These are phyloP conservation scores for Entomortierella beljakovae DNA, from an alignment of 192 early-diverging fungal genomes.

Conservation along the genomic window DNA sequence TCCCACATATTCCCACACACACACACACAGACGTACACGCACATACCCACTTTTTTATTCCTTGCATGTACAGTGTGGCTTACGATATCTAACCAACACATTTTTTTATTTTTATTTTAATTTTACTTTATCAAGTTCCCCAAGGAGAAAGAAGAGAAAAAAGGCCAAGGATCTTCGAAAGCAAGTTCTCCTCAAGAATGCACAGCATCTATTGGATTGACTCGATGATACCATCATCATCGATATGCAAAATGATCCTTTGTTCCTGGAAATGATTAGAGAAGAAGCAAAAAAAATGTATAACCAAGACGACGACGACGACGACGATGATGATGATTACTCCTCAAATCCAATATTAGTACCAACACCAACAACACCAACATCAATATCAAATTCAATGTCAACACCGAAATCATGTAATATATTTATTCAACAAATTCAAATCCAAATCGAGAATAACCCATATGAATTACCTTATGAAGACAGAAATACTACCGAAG, in stretches of 20 bases:
- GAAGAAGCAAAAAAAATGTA: slow-evolving; percentile 14
- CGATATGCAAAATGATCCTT: background rate
- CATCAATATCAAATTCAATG: no score
- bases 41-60: background rate
- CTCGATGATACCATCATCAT: slow-evolving; percentile 23
- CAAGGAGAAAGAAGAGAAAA: slow-evolving; percentile 51
- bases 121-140: slow-evolving; percentile 16
- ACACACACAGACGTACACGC: no score
- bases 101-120: no score
- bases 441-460: no score
- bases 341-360: no score
- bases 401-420: no score
- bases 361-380: no score
- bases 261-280: slow-evolving; percentile 5
- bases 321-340: slow-evolving; percentile 9
- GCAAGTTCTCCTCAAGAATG: slow-evolving; percentile 50
- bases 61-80: background rate
- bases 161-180: slow-evolving; percentile 50
- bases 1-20: no score
- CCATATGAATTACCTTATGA: no score
- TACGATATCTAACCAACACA: background rate
- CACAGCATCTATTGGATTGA: slow-evolving; percentile 43
- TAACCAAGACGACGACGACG: slow-evolving; percentile 9
- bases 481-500: no score
- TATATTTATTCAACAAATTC: no score